Percentiles rank a stretch among this genome's conserved stretches.
These are phyloP conservation scores for Xylaria nigripes DNA, from an alignment of 495 filamentous ascomycete species.

Conservation along the genomic window DNA sequence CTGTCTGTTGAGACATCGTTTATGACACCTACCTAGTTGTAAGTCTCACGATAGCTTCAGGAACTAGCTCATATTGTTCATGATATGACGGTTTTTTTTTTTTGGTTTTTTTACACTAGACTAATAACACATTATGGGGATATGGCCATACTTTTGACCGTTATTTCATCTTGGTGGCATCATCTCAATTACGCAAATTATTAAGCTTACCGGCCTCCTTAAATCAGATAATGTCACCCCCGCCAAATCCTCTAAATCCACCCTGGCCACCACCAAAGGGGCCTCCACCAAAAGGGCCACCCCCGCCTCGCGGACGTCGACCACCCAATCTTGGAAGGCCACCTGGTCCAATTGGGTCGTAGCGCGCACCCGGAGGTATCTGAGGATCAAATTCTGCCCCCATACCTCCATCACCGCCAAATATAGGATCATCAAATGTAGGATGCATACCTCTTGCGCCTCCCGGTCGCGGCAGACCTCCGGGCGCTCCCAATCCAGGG, in stretches of 20 bases:
- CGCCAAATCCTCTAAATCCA: conserved; percentile 31
- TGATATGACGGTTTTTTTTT: conserved; percentile 1
- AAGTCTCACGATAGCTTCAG: not conserved
- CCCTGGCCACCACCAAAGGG: conserved; percentile 24
- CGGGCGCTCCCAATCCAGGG: conserved; percentile 45
- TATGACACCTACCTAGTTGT: not conserved
- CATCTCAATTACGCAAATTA: not conserved
- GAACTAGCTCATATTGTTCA: not conserved
- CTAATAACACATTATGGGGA: conserved; percentile 1
- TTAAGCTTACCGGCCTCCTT: not conserved
- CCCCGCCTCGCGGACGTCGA: conserved; percentile 24
- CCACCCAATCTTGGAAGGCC: conserved; percentile 35
- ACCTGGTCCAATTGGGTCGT: conserved; percentile 81
- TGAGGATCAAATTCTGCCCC: conserved; percentile 43
- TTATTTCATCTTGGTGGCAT: not conserved
- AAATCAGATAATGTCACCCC: conserved; percentile 37
- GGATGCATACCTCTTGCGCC: conserved; percentile 86
- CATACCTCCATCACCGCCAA: conserved; percentile 51
- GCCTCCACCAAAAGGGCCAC: conserved; percentile 23
- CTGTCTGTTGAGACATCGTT: not conserved
- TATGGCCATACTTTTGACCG: not conserved
- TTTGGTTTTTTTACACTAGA: not conserved
- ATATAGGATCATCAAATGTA: conserved; percentile 87
- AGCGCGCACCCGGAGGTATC: conserved; percentile 51
- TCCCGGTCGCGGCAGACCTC: conserved; percentile 39